phyloP scores from a whole-genome alignment of 257 asterid genomes.

The Penstemon barbatus region DNA sequence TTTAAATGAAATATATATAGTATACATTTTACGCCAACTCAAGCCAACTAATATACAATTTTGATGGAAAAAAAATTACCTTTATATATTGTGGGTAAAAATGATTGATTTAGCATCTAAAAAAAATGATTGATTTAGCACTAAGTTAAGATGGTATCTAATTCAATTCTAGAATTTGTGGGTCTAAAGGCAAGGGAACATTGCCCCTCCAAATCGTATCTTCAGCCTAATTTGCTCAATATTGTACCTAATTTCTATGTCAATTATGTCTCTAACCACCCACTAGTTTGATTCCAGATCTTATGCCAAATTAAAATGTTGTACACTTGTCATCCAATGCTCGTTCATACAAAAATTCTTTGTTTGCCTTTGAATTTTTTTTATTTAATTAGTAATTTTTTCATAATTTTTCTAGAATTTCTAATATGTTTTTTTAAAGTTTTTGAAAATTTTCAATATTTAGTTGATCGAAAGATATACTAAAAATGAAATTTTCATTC shows the following conservation, averaged over 20 bases:
- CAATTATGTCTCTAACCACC: neutral
- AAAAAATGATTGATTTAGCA: conserved; percentile 24
- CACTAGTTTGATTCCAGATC: too few relatives aligned
- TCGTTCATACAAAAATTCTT: too few relatives aligned
- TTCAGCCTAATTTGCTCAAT: conserved; percentile 14
- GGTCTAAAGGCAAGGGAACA: conserved; percentile 42
- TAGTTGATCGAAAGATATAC: too few relatives aligned
- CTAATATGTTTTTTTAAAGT: too few relatives aligned
- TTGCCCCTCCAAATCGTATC: conserved; percentile 43
- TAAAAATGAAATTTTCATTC: too few relatives aligned
- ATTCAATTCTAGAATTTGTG: conserved; percentile 36
- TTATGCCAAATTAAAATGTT: too few relatives aligned
- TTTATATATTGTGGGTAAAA: conserved; percentile 23
- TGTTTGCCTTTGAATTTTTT: too few relatives aligned
- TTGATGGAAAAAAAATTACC: conserved; percentile 35
- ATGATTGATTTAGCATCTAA: conserved; percentile 18
- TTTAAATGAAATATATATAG: too few relatives aligned
- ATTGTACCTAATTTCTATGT: conserved; percentile 7
- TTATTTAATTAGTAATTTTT: too few relatives aligned
- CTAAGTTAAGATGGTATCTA: conserved; percentile 33
- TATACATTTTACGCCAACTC: conserved; percentile 23
- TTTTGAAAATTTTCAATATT: too few relatives aligned
- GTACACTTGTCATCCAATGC: too few relatives aligned
- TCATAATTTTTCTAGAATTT: too few relatives aligned
- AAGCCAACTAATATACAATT: conserved; percentile 28